These are phyloP conservation scores for Nemania sp. DNA, from an alignment of 2,329 filamentous ascomycete genomes.

Conservation along the genomic window DNA sequence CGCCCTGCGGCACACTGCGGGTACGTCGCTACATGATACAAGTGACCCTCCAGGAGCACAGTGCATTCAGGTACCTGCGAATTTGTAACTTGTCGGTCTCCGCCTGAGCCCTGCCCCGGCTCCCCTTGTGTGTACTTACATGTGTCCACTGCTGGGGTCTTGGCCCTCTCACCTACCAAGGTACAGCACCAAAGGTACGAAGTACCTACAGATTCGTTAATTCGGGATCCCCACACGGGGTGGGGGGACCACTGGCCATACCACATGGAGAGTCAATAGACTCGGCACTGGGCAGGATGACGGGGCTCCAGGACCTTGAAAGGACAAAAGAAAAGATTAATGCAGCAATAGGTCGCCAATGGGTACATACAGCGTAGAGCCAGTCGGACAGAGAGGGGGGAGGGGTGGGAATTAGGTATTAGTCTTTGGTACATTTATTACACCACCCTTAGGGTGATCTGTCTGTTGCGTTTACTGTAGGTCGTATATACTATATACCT, in stretches of 20 bases:
- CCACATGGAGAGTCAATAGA: constrained; percentile 32
- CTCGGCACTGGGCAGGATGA: constrained; percentile 39
- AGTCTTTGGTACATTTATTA: constrained; percentile 3
- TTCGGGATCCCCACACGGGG: constrained; percentile 44
- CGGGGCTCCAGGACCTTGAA: constrained; percentile 38
- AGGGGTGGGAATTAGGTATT: constrained; percentile 1
- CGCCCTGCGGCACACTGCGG: constrained; percentile 31
- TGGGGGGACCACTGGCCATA: constrained; percentile 44
- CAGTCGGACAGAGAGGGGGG: background rate
- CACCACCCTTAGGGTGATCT: constrained; percentile 12
- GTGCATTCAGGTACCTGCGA: constrained; percentile 45
- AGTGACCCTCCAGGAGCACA: constrained; percentile 36
- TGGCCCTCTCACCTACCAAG: constrained; percentile 16
- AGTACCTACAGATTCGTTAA: constrained; percentile 31
- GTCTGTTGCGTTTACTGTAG: constrained; percentile 9
- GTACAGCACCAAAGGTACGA: constrained; percentile 7
- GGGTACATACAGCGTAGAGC: background rate
- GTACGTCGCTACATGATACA: constrained; percentile 38
- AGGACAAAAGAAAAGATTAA: constrained; percentile 32
- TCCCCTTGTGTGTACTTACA: constrained; percentile 33
- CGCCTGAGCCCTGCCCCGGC: constrained; percentile 44
- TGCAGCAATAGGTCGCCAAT: constrained; percentile 18
- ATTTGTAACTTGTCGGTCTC: constrained; percentile 46
- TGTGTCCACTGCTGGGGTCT: constrained; percentile 7
- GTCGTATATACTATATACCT: too few relatives aligned